Percentiles rank a stretch among this genome's conserved stretches.
These are phyloP conservation scores for Globisporangium sylvaticum DNA, from an alignment of 352 stramenopile species.

Conservation along the genomic window DNA sequence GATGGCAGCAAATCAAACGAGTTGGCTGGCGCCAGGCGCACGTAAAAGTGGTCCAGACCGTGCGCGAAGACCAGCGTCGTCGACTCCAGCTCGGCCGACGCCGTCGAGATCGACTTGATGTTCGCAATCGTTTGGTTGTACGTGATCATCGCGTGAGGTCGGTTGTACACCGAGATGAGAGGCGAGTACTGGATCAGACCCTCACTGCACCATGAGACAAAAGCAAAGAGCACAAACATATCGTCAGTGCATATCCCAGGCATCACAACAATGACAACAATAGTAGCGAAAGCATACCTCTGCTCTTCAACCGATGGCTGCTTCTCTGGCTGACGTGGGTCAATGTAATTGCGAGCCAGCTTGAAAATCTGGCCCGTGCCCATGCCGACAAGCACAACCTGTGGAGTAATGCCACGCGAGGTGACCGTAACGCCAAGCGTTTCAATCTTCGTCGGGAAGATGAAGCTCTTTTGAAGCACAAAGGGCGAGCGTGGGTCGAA, in stretches of 20 bases:
- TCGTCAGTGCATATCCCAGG: neutral
- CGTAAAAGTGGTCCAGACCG: conserved; percentile 94
- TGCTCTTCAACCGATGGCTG: conserved; percentile 84
- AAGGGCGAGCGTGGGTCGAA: conserved; percentile 88
- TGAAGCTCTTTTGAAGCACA: conserved; percentile 95
- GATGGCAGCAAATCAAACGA: conserved; percentile 95
- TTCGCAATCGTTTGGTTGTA: conserved; percentile 90
- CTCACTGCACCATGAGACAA: conserved; percentile 35
- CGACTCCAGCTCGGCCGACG: conserved; percentile 90
- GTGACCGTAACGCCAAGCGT: conserved; percentile 92
- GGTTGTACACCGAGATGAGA: conserved; percentile 86
- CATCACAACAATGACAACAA: neutral
- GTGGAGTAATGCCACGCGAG: conserved; percentile 92
- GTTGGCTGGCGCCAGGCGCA: conserved; percentile 90
- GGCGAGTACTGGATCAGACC: conserved; percentile 87
- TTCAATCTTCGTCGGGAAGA: conserved; percentile 87
- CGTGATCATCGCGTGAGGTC: conserved; percentile 83
- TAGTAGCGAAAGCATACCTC: conserved; percentile 22
- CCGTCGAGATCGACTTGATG: conserved; percentile 60
- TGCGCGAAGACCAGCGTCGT: conserved; percentile 92
- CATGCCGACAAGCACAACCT: conserved; percentile 91
- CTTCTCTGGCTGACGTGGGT: conserved; percentile 92
- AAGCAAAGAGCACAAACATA: neutral
- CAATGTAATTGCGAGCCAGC: conserved; percentile 90
- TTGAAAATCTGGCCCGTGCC: conserved; percentile 92